These are phyloP conservation scores for Phoma sp. DNA, from an alignment of 2,329 filamentous ascomycete genomes.

Conservation along the genomic window DNA sequence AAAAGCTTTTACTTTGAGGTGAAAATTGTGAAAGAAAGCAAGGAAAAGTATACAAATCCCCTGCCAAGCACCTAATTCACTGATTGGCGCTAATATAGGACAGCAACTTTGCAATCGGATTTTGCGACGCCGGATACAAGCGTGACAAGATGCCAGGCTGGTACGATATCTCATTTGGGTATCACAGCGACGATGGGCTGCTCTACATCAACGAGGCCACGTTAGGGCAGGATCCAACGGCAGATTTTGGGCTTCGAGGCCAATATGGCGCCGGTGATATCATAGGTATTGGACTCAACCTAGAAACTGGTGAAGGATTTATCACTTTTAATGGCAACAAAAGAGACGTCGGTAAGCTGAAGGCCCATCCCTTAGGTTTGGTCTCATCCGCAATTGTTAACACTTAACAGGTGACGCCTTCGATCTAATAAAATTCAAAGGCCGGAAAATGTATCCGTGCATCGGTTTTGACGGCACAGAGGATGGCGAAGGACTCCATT, in stretches of 20 bases:
- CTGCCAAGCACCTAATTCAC: no score
- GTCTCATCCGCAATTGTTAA: no score
- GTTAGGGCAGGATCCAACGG: no score
- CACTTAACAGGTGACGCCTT: no score
- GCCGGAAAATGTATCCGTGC: slow-evolving; percentile 1
- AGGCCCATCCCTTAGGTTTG: no score
- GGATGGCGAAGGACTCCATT: no score
- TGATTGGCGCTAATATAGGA: no score
- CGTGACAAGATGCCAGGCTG: slow-evolving; percentile 1
- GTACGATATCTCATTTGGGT: background rate
- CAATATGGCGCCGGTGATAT: background rate
- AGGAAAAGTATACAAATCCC: no score
- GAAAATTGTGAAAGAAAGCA: no score
- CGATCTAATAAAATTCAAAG: background rate
- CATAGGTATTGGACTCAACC: background rate
- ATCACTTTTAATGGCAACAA: background rate
- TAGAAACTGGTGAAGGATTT: background rate
- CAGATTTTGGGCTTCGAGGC: no score
- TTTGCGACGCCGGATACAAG: no score
- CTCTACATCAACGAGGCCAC: background rate
- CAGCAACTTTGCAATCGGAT: background rate
- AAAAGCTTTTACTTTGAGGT: no score
- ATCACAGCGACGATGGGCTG: background rate
- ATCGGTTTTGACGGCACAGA: background rate
- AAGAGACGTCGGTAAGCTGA: background rate